These are phyloP conservation scores for Vanrija sp. DNA, from an alignment of 1,284 basidiomycete genomes.

Conservation along the genomic window DNA sequence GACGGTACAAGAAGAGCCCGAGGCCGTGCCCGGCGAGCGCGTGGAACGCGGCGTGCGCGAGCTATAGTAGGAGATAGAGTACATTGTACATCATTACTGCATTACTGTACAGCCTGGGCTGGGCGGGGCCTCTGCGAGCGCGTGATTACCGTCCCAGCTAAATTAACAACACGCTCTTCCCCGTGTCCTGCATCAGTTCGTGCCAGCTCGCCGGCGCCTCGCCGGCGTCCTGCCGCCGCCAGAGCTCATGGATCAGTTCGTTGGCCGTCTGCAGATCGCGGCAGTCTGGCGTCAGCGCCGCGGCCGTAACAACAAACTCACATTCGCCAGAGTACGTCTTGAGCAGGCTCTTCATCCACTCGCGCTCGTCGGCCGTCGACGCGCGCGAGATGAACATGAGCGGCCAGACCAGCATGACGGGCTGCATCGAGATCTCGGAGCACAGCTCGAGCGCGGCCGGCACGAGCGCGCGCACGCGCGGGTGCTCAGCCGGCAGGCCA, in stretches of 20 bases:
- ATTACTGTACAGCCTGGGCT: too few species aligned
- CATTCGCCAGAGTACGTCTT: neutral
- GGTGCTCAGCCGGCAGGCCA: neutral
- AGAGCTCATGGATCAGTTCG: neutral
- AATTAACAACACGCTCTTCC: neutral
- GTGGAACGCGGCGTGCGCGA: slow-evolving; percentile 19
- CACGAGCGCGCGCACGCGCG: neutral
- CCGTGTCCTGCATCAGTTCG: slow-evolving; percentile 19
- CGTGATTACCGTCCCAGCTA: neutral
- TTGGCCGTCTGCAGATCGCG: neutral
- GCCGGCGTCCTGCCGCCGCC: neutral
- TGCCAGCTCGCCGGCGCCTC: slow-evolving; percentile 3
- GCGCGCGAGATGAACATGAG: slow-evolving; percentile 3
- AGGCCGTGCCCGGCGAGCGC: slow-evolving; percentile 7
- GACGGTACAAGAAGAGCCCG: slow-evolving; percentile 2
- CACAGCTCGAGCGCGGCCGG: slow-evolving; percentile 11
- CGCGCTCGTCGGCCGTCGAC: neutral
- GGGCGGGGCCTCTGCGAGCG: too few species aligned
- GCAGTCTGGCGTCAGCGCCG: slow-evolving; percentile 3
- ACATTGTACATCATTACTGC: neutral
- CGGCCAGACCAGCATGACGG: slow-evolving; percentile 22
- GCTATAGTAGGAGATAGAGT: slow-evolving; percentile 6
- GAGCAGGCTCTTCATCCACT: neutral
- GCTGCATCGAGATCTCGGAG: slow-evolving; percentile 18
- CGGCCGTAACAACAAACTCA: neutral